phyloP scores from a whole-genome alignment of 306 rosid genomes.

The Lupinus albus region DNA sequence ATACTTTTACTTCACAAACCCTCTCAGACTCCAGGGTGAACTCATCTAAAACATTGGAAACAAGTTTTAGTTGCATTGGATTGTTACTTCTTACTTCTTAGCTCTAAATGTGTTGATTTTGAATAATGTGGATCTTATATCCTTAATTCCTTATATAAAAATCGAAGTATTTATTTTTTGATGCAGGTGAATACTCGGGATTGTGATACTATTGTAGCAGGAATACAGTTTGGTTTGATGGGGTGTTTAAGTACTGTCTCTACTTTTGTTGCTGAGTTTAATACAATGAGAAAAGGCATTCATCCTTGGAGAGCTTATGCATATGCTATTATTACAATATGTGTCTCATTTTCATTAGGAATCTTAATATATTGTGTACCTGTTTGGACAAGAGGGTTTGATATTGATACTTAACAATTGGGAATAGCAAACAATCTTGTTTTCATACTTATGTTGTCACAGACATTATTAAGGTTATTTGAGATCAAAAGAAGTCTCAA shows the following conservation, averaged over 20 bases:
- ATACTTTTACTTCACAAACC: background rate
- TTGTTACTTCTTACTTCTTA: too few species aligned
- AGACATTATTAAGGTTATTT: too few species aligned
- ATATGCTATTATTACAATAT: conserved; percentile 65
- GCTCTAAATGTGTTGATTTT: background rate
- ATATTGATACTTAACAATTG: conserved; percentile 29
- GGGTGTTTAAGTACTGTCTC: conserved; percentile 92
- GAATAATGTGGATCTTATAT: background rate
- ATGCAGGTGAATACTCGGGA: conserved; percentile 60
- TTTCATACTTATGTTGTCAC: background rate
- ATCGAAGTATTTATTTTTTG: conserved; percentile 25
- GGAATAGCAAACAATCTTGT: background rate
- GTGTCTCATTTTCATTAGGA: conserved; percentile 62
- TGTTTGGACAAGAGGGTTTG: conserved; percentile 62
- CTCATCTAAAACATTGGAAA: conserved; percentile 4
- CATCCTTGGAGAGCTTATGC: conserved; percentile 75
- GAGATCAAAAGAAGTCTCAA: too few species aligned
- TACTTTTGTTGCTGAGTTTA: conserved; percentile 79
- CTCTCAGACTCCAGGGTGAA: background rate
- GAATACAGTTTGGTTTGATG: conserved; percentile 70
- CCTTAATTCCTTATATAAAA: background rate
- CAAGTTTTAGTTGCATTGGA: background rate
- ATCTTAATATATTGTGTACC: conserved; percentile 67
- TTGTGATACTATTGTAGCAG: conserved; percentile 58
- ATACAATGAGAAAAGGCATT: conserved; percentile 76